These are phyloP conservation scores for Stephania cephalantha DNA, from an alignment of 164 flowering plant genomes.

Conservation along the genomic window DNA sequence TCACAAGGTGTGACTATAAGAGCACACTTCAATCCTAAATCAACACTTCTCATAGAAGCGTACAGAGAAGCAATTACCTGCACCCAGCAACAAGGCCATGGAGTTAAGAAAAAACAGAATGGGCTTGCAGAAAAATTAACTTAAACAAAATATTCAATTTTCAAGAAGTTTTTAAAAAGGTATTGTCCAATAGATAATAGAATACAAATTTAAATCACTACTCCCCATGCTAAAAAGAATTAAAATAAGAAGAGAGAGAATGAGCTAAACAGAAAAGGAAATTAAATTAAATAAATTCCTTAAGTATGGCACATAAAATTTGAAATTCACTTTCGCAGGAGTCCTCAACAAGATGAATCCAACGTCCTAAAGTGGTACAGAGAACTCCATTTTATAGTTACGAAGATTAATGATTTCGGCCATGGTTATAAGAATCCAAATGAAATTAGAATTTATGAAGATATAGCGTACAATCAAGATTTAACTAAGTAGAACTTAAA, in stretches of 20 bases:
- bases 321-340: no score
- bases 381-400: no score
- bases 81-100: conserved; percentile 11
- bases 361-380: no score
- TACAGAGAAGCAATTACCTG: conserved; percentile 96
- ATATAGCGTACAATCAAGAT: no score
- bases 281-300: no score
- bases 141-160: not conserved
- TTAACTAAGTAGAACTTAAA: not conserved
- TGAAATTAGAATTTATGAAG: no score
- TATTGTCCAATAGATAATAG: not conserved
- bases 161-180: not conserved
- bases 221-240: not conserved
- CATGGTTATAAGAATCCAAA: no score
- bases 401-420: no score
- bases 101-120: not conserved
- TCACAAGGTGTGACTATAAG: conserved; percentile 92
- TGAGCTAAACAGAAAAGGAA: no score
- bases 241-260: not conserved
- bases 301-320: no score
- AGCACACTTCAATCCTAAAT: conserved; percentile 77
- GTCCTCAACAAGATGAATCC: no score
- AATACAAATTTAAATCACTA: not conserved
- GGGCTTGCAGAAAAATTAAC: not conserved
- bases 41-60: conserved; percentile 83